phyloP scores from a whole-genome alignment of 129 eudicot genomes.

The Centrapalus pauciflorus region DNA sequence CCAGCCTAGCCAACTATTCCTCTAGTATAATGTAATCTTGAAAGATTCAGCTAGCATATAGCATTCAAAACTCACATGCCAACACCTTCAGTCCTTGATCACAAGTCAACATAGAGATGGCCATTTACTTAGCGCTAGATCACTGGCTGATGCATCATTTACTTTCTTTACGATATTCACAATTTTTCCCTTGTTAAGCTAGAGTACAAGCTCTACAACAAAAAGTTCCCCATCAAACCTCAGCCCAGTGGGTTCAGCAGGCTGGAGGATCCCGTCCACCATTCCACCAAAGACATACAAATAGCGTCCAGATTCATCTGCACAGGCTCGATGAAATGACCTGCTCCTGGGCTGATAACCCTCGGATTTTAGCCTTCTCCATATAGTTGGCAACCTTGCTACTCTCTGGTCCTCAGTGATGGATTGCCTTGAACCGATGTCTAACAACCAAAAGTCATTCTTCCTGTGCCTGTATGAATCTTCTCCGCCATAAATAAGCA shows the following conservation, averaged over 20 bases:
- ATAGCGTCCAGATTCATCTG: slow-evolving; percentile 62
- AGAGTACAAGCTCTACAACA: slow-evolving; percentile 55
- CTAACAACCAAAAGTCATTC: slow-evolving; percentile 89
- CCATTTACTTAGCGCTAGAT: too few relatives aligned
- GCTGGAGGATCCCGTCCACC: slow-evolving; percentile 74
- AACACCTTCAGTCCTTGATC: too few relatives aligned
- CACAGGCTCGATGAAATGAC: slow-evolving; percentile 88
- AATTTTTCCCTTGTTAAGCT: background rate
- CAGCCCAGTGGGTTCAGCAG: slow-evolving; percentile 65
- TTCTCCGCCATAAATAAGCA: slow-evolving; percentile 91
- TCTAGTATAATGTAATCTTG: background rate
- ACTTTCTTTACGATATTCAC: background rate
- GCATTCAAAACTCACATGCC: too few relatives aligned
- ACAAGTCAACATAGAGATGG: too few relatives aligned
- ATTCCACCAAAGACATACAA: slow-evolving; percentile 88
- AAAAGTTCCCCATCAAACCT: slow-evolving; percentile 80
- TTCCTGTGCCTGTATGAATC: slow-evolving; percentile 79
- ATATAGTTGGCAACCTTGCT: too few relatives aligned
- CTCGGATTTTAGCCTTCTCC: slow-evolving; percentile 58
- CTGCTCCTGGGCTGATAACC: slow-evolving; percentile 61
- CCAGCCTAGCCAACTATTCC: background rate
- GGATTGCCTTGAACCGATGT: slow-evolving; percentile 39
- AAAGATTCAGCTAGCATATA: slow-evolving; percentile 8
- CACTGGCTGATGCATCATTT: background rate
- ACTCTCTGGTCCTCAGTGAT: slow-evolving; percentile 16